These are phyloP conservation scores for Mycena pura DNA, from an alignment of 768 basidiomycete species.

Conservation along the genomic window DNA sequence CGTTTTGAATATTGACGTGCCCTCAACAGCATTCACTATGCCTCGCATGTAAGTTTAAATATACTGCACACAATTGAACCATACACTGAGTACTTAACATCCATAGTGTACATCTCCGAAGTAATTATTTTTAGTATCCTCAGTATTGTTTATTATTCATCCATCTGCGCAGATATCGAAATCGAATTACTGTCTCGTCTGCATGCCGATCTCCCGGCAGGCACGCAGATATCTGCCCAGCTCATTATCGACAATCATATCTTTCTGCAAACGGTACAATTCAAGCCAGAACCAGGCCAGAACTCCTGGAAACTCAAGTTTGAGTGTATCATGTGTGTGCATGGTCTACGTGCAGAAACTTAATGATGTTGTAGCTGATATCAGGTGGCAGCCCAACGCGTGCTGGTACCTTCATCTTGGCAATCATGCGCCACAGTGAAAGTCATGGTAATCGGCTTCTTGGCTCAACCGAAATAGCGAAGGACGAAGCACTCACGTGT, in stretches of 20 bases:
- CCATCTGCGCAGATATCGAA: neutral
- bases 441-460: neutral
- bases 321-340: constrained; percentile 5
- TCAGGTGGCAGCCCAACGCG: neutral
- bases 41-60: constrained; percentile 3
- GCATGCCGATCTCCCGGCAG: neutral
- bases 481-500: neutral
- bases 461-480: neutral
- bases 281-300: neutral
- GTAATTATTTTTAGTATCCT: neutral
- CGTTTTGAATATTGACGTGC: neutral
- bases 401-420: neutral
- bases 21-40: constrained; percentile 6
- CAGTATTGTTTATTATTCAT: neutral
- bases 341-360: neutral
- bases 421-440: neutral
- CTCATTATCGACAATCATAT: too few relatives aligned
- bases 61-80: neutral
- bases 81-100: neutral
- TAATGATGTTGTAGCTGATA: neutral
- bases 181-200: neutral
- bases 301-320: neutral
- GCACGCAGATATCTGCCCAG: neutral
- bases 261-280: neutral
- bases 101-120: neutral